A percentile compares a stretch with the other conserved stretches of the same genome.
phyloP scores from a whole-genome alignment of 768 basidiomycete genomes.

The Hemileccinum rubropunctum region DNA sequence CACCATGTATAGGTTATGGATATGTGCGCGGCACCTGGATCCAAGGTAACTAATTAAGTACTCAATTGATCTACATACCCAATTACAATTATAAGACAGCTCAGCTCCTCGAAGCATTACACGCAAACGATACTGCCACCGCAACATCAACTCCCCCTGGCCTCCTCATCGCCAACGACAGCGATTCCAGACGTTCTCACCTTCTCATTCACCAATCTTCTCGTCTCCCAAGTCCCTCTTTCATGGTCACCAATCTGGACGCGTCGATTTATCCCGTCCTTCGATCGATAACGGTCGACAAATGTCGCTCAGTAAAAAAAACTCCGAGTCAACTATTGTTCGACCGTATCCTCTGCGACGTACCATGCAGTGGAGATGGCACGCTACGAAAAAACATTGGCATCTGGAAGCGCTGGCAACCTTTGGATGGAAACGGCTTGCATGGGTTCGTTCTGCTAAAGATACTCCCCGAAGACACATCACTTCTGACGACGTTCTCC shows the following conservation, averaged over 20 bases:
- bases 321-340: constrained; percentile 63
- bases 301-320: constrained; percentile 35
- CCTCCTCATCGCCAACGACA: constrained; percentile 92
- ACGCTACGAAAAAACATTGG: constrained; percentile 92
- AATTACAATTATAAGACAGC: constrained; percentile 58
- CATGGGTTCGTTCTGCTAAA: constrained; percentile 60
- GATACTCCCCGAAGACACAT: not conserved
- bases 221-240: constrained; percentile 83
- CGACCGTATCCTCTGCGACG: constrained; percentile 93
- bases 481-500: constrained; percentile 7
- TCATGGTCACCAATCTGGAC: constrained; percentile 96
- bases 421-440: constrained; percentile 86
- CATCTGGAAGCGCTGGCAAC: constrained; percentile 93
- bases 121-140: constrained; percentile 67
- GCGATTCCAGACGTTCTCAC: constrained; percentile 90
- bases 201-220: constrained; percentile 97
- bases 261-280: constrained; percentile 82
- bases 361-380: constrained; percentile 97
- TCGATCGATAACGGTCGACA: constrained; percentile 28
- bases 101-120: constrained; percentile 93
- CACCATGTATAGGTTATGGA: constrained; percentile 66
- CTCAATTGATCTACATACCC: not conserved
- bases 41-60: constrained; percentile 56
- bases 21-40: constrained; percentile 98
- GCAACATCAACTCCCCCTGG: constrained; percentile 74